These are phyloP conservation scores for Cubamyces lactineus DNA, from an alignment of 768 basidiomycete genomes.

Conservation along the genomic window DNA sequence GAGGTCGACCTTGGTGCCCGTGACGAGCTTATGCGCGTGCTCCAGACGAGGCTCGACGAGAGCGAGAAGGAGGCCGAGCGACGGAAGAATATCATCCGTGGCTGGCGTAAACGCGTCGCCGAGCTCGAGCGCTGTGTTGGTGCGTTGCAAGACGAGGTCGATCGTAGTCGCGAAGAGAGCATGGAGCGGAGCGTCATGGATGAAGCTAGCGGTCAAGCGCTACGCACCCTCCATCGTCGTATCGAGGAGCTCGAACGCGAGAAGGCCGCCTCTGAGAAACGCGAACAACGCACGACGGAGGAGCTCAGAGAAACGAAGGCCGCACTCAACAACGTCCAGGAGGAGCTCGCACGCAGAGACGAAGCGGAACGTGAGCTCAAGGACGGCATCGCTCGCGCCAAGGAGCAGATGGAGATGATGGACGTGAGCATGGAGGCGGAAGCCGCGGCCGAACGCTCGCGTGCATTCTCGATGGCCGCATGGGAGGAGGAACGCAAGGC, in stretches of 20 bases:
- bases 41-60: conserved; percentile 55
- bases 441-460: conserved; percentile 44
- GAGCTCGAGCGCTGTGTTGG: conserved; percentile 73
- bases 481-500: conserved; percentile 59
- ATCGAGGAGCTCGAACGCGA: conserved; percentile 78
- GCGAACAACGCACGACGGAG: conserved; percentile 42
- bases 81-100: conserved; percentile 53
- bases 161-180: conserved; percentile 79
- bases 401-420: conserved; percentile 65
- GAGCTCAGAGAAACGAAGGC: conserved; percentile 44
- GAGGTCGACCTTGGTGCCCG: conserved; percentile 74
- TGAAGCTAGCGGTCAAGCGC: conserved; percentile 75
- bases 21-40: conserved; percentile 69
- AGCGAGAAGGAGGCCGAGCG: conserved; percentile 67
- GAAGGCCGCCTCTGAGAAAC: conserved; percentile 47
- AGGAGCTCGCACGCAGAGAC: conserved; percentile 47
- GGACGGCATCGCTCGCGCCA: conserved; percentile 55
- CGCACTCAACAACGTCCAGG: conserved; percentile 54
- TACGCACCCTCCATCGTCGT: conserved; percentile 79
- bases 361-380: conserved; percentile 57
- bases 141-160: conserved; percentile 83
- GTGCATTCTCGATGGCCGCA: conserved; percentile 39
- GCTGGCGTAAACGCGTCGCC: conserved; percentile 77
- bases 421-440: conserved; percentile 36
- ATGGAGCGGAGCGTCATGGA: conserved; percentile 84